Percentiles rank a stretch among this genome's conserved stretches.
Conservation (phyloP, 495 filamentous ascomycete species). For the Penicillium canescens region DNA sequence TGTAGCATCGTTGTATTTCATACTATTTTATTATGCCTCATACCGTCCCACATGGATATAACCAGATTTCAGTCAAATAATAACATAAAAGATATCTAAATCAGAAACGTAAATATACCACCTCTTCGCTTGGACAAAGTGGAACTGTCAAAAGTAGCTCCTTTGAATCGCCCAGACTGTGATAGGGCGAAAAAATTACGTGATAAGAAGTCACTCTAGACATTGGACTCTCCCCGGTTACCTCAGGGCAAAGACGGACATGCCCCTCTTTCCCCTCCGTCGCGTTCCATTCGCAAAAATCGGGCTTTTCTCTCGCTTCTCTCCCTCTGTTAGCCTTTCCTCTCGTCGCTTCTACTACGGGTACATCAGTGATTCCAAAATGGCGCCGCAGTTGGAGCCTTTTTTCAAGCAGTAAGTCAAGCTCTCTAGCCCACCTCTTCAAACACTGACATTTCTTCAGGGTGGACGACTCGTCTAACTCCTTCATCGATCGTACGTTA, state of each 20-base stretch:
- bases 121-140: too few relatives aligned
- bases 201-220: conserved; percentile 19
- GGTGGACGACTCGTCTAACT: conserved; percentile 76
- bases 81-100: too few relatives aligned
- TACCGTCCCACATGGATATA: neutral
- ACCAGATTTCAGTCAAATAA: too few relatives aligned
- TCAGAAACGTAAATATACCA: too few relatives aligned
- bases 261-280: conserved; percentile 46
- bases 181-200: conserved; percentile 28
- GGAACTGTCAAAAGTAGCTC: neutral
- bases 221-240: conserved; percentile 7
- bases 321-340: conserved; percentile 10
- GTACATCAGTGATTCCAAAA: conserved; percentile 55
- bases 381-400: conserved; percentile 80
- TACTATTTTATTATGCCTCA: neutral
- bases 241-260: conserved; percentile 16
- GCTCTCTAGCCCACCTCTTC: neutral
- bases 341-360: conserved; percentile 44
- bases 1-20: conserved; percentile 12
- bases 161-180: conserved; percentile 10
- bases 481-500: conserved; percentile 81
- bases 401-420: conserved; percentile 74
- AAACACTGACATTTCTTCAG: conserved; percentile 29
- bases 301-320: conserved; percentile 20
- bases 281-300: conserved; percentile 31